Conservation (phyloP, 2,329 filamentous ascomycete genomes). For the Coniella vitis region DNA sequence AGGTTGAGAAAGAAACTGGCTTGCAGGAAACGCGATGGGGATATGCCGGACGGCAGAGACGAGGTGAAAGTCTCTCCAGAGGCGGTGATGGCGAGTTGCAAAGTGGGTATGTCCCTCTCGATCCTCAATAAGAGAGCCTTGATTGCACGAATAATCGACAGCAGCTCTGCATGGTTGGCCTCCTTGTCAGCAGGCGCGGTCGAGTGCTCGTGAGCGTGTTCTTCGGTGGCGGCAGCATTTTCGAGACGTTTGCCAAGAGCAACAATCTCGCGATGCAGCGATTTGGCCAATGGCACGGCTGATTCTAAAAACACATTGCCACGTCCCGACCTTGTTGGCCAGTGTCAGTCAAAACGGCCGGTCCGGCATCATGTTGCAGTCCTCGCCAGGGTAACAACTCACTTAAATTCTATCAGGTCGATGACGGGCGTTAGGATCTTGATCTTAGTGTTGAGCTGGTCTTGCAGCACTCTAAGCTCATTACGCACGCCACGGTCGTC, state of each 20-base stretch:
- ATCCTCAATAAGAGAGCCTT: slow-evolving; percentile 69
- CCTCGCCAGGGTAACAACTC: slow-evolving; percentile 26
- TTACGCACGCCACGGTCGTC: slow-evolving; percentile 60
- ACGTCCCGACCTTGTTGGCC: slow-evolving; percentile 37
- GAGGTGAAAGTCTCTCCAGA: slow-evolving; percentile 84
- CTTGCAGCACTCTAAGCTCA: slow-evolving; percentile 66
- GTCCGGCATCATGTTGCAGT: neutral
- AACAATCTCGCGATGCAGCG: slow-evolving; percentile 77
- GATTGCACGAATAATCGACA: slow-evolving; percentile 66
- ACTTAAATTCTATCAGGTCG: slow-evolving; percentile 89
- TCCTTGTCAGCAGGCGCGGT: slow-evolving; percentile 42
- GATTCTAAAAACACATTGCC: slow-evolving; percentile 65
- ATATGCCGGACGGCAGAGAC: slow-evolving; percentile 72
- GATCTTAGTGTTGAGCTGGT: slow-evolving; percentile 77
- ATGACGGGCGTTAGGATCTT: slow-evolving; percentile 86
- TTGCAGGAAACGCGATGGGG: slow-evolving; percentile 83
- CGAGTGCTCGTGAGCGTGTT: slow-evolving; percentile 38
- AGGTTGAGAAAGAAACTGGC: slow-evolving; percentile 86
- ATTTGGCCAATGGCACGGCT: slow-evolving; percentile 74
- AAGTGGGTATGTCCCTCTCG: slow-evolving; percentile 82
- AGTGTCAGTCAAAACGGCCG: slow-evolving; percentile 15
- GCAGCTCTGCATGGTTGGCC: slow-evolving; percentile 57
- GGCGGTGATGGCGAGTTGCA: slow-evolving; percentile 90
- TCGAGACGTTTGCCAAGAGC: slow-evolving; percentile 69
- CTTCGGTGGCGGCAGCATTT: slow-evolving; percentile 58